A percentile compares a stretch with the other conserved stretches of the same genome.
phyloP scores from a whole-genome alignment of 345 rosid species.

The Xanthoceras sorbifolium region DNA sequence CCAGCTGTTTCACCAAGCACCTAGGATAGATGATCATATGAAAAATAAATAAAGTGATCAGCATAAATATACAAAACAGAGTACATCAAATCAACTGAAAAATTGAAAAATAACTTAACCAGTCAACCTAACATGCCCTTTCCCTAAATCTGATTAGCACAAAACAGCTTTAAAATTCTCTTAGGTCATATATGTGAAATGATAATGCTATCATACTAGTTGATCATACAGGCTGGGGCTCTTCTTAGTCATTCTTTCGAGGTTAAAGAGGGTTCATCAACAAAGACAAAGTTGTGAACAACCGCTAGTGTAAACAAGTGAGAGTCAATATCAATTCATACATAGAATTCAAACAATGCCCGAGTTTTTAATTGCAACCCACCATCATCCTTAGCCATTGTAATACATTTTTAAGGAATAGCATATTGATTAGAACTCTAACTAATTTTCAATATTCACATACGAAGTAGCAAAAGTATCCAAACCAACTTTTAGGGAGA shows the following conservation, averaged over 20 bases:
- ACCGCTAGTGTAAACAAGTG: background rate
- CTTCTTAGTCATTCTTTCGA: background rate
- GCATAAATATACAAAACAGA: background rate
- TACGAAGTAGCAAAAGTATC: background rate
- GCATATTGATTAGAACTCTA: background rate
- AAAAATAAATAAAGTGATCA: slow-evolving; percentile 15
- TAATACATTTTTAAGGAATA: background rate
- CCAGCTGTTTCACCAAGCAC: slow-evolving; percentile 90
- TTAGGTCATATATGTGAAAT: background rate
- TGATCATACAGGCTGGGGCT: background rate
- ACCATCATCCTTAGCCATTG: background rate
- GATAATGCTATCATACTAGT: background rate
- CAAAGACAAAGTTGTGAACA: background rate
- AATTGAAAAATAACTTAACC: background rate
- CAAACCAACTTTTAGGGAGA: background rate
- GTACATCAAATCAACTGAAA: background rate
- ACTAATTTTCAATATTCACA: background rate
- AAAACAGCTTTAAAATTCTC: background rate
- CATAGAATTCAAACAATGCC: background rate
- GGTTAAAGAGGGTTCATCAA: background rate
- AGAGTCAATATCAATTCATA: background rate
- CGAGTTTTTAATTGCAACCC: background rate
- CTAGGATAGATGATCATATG: slow-evolving; percentile 35
- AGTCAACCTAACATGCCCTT: background rate
- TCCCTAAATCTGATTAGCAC: background rate